These are phyloP conservation scores for Amanita molliuscula DNA, from an alignment of 768 basidiomycete species.

Conservation along the genomic window DNA sequence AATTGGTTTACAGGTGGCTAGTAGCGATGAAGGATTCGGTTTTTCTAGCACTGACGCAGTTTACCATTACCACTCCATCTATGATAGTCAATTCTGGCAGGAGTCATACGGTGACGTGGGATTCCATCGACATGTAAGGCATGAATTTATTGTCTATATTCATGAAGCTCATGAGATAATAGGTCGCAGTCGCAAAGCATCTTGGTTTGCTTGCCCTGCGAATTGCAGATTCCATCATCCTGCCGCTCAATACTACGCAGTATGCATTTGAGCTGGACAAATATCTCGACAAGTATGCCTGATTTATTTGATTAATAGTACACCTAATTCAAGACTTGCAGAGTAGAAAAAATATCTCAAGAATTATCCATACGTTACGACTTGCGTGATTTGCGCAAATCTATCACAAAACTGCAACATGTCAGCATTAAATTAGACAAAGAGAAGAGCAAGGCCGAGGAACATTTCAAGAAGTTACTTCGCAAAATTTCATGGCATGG, in stretches of 20 bases:
- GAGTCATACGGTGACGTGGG: conserved; percentile 68
- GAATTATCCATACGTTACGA: conserved; percentile 13
- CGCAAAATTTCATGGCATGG: conserved; percentile 13
- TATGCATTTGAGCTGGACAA: conserved; percentile 57
- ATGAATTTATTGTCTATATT: not conserved
- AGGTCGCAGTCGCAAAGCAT: conserved; percentile 61
- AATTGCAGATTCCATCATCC: conserved; percentile 48
- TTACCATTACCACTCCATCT: conserved; percentile 75
- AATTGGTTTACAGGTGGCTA: conserved; percentile 24
- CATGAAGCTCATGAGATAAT: not conserved
- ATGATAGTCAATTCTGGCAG: conserved; percentile 66
- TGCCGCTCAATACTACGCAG: conserved; percentile 72
- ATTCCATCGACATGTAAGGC: conserved; percentile 60
- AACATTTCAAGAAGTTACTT: conserved; percentile 37
- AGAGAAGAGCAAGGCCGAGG: conserved; percentile 48
- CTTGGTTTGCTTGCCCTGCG: conserved; percentile 57
- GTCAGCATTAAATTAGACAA: conserved; percentile 47
- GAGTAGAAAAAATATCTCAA: conserved; percentile 35
- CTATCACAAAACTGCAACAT: conserved; percentile 35
- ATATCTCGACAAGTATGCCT: conserved; percentile 48
- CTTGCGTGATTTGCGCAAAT: conserved; percentile 33
- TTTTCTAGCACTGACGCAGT: conserved; percentile 40
- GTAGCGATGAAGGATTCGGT: conserved; percentile 31
- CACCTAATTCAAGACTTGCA: conserved; percentile 11
- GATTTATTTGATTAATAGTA: not conserved